These are phyloP conservation scores for Yamadazyma diddensiae DNA, from an alignment of 1,139 yeast genomes.

Conservation along the genomic window DNA sequence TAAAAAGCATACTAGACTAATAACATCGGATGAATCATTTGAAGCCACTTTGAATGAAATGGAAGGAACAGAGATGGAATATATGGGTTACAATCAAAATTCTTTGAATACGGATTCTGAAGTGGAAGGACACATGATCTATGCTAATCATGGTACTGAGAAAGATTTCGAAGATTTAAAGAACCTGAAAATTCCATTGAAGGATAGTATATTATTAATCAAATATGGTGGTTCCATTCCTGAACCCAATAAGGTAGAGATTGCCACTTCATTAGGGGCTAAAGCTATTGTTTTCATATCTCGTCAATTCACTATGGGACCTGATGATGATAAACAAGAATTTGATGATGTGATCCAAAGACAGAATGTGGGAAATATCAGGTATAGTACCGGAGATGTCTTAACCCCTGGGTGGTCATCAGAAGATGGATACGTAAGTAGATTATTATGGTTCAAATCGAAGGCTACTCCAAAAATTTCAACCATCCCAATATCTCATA, in stretches of 20 bases:
- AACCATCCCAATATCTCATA: slow-evolving; percentile 70
- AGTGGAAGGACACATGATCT: slow-evolving; percentile 55
- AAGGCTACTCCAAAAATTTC: slow-evolving; percentile 68
- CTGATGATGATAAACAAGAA: slow-evolving; percentile 33
- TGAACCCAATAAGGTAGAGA: slow-evolving; percentile 35
- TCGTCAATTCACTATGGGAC: slow-evolving; percentile 21
- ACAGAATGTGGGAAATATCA: slow-evolving; percentile 62
- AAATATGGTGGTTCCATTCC: slow-evolving; percentile 54
- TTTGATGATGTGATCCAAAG: slow-evolving; percentile 53
- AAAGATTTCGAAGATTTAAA: slow-evolving; percentile 53
- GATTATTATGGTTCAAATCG: slow-evolving; percentile 46
- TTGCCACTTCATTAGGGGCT: slow-evolving; percentile 31
- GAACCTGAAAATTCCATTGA: slow-evolving; percentile 30
- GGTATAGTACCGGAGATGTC: slow-evolving; percentile 74
- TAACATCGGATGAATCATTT: slow-evolving; percentile 32
- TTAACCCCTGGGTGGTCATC: slow-evolving; percentile 76
- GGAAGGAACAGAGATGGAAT: slow-evolving; percentile 32
- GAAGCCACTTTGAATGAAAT: slow-evolving; percentile 38
- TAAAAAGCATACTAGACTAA: slow-evolving; percentile 26
- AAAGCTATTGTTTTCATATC: slow-evolving; percentile 39
- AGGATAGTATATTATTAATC: slow-evolving; percentile 53
- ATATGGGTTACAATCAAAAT: slow-evolving; percentile 65
- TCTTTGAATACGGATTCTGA: slow-evolving; percentile 47
- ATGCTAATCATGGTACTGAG: slow-evolving; percentile 56
- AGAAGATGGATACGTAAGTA: slow-evolving; percentile 34